A percentile compares a stretch with the other conserved stretches of the same genome.
phyloP scores from a whole-genome alignment of 345 rosid species.

The Barbarea vulgaris region DNA sequence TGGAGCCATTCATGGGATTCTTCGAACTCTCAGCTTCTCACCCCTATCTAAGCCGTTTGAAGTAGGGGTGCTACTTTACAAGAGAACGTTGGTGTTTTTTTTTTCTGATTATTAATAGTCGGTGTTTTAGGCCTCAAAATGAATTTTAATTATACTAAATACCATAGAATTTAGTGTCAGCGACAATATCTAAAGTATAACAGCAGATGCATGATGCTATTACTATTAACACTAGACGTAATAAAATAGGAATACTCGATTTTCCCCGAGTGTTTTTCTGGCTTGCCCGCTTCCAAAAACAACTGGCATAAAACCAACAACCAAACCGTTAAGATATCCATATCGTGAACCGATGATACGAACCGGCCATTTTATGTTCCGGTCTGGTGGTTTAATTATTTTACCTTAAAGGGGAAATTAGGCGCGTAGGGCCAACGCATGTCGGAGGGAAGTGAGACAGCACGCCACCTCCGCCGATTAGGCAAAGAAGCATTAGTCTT shows the following conservation, averaged over 20 bases:
- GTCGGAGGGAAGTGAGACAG: conserved; percentile 40
- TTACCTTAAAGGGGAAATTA: neutral
- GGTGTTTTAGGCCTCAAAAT: neutral
- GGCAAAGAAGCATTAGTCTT: conserved; percentile 40
- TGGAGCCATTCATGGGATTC: neutral
- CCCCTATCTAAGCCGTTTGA: neutral
- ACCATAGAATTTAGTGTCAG: neutral
- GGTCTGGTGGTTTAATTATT: neutral
- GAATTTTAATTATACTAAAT: neutral
- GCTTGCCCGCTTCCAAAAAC: neutral
- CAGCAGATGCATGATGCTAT: neutral
- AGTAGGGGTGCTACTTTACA: neutral
- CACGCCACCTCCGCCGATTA: conserved; percentile 38
- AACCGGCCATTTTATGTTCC: conserved; percentile 17
- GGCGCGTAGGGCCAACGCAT: conserved; percentile 34
- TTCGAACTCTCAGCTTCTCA: neutral
- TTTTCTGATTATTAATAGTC: neutral
- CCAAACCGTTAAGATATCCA: conserved; percentile 1
- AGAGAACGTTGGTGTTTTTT: neutral
- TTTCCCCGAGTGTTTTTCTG: neutral
- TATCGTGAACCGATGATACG: neutral
- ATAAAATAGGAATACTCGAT: neutral
- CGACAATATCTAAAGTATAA: neutral
- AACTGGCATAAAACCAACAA: neutral
- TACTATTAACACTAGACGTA: neutral